Evolutionary conservation across 2,329 filamentous ascomycete genomes (phyloP).

Genomic region (Ophiostoma piceae): DNA sequence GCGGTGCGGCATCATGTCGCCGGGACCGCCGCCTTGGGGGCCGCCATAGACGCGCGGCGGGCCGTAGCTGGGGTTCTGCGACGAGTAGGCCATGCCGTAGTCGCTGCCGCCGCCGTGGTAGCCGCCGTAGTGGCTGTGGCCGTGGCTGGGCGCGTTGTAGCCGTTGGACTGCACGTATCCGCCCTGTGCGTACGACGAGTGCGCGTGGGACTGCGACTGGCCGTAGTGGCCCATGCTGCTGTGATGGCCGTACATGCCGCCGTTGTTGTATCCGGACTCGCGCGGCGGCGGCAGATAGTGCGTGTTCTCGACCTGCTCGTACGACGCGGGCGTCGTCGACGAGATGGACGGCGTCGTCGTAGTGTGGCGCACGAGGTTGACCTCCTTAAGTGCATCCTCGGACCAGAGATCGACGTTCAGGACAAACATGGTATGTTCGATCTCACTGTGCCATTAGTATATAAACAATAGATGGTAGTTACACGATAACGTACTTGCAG

Average conservation of each 20-base stretch:
- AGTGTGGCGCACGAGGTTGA: constrained; percentile 60
- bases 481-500: constrained; percentile 58
- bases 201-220: constrained; percentile 19
- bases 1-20: constrained; percentile 35
- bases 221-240: constrained; percentile 30
- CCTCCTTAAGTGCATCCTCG: constrained; percentile 59
- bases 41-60: constrained; percentile 31
- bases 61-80: constrained; percentile 30
- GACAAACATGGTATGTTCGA: constrained; percentile 48
- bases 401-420: constrained; percentile 65
- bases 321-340: constrained; percentile 73
- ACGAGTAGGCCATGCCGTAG: constrained; percentile 25
- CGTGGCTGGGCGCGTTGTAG: constrained; percentile 33
- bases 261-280: constrained; percentile 32
- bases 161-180: constrained; percentile 31
- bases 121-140: constrained; percentile 32
- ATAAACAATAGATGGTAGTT: constrained; percentile 16
- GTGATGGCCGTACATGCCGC: constrained; percentile 30
- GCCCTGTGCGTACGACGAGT: constrained; percentile 28
- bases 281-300: constrained; percentile 37
- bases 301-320: constrained; percentile 49
- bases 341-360: constrained; percentile 71
- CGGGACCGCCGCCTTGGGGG: constrained; percentile 24
- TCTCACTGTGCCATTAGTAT: constrained; percentile 48
- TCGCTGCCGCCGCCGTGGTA: constrained; percentile 28